phyloP scores from a whole-genome alignment of 331 rosid species.

The Pyracantha coccinea region DNA sequence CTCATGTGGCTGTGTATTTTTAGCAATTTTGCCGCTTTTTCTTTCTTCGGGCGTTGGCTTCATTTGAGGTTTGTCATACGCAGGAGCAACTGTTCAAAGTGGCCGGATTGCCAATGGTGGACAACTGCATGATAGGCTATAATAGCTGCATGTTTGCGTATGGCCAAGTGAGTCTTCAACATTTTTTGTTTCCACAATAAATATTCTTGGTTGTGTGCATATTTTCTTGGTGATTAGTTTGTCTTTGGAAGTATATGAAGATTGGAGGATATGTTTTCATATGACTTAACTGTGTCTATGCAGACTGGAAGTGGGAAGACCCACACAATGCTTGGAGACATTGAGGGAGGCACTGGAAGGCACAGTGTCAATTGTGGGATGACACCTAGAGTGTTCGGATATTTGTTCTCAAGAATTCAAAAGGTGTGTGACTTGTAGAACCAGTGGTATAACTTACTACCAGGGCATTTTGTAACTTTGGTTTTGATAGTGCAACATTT shows the following conservation, averaged over 20 bases:
- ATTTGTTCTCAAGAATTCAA: conserved; percentile 83
- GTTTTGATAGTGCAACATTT: not conserved
- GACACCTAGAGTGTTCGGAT: conserved; percentile 97
- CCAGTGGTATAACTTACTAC: not conserved
- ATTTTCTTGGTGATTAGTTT: not conserved
- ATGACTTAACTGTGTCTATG: not conserved
- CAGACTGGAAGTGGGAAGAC: conserved; percentile 99
- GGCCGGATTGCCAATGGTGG: conserved; percentile 97
- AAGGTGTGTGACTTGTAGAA: conserved; percentile 46
- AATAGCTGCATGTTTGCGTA: conserved; percentile 99
- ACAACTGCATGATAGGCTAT: conserved; percentile 93
- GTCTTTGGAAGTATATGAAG: not conserved
- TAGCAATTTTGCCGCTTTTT: not conserved
- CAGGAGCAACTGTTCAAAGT: conserved; percentile 93
- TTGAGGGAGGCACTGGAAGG: conserved; percentile 94
- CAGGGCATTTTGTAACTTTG: not conserved
- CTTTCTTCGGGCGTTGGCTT: conserved; percentile 4
- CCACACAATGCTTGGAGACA: conserved; percentile 98
- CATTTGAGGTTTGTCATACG: not conserved
- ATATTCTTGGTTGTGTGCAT: not conserved
- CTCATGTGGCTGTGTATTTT: not conserved
- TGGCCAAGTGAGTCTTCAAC: conserved; percentile 76
- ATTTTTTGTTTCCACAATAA: not conserved
- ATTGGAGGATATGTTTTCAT: not conserved
- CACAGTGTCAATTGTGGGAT: conserved; percentile 97